Base-by-base conservation (phyloP, 768 basidiomycete species). In the Hygrophorus pudorinus region DNA sequence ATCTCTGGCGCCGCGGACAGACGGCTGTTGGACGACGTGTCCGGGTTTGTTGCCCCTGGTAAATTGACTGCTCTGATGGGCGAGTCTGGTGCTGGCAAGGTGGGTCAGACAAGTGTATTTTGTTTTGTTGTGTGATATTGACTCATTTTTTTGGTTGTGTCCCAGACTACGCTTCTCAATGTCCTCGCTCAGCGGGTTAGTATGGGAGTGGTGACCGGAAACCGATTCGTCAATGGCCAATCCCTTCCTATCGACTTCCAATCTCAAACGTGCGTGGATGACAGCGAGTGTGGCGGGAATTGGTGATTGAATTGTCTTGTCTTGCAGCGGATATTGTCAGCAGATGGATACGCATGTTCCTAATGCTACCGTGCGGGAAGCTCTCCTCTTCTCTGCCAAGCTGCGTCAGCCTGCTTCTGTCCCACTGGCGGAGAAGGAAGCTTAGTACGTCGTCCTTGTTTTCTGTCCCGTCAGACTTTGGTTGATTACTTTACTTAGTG, bases 261-360 rank as follows among this genome's bases (percentile, higher is more conserved):
- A 51, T 66, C 81, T 46, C 80, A 82, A 65, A 82, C 78, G 48
- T 67, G 40, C 16, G 59, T 53, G 0, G 9, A 18, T 17, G 3
- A 3, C n/a, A 17, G 17, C 13, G 9, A 35, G 13, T 13, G 5
- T 35, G 3, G 5, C 3, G 16, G 4, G 18, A 16, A 9, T 20
- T 10, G 2, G 5, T 40, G 20, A n/a, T 27, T 17, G 16, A 43
- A 11, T 20, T 44, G 7, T 17, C 45, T 7, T 42, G n/a, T 35
- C 45, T 48, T 47, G 6, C 21, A 83, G 79, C 38, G 88, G 86
- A 0, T 93, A 90, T 54, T 85, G 82, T 46, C 88, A 93, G 55
- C 91, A 94, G 56, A 76, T 76, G 69, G 87, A 89, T 52, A 82
- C 79, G 0, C 90, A 92, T 61, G 70, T 83, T 14, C 72, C 78